A percentile compares a stretch with the other conserved stretches of the same genome.
Evolutionary conservation across 805 yeast species (phyloP).

Genomic region (Candida andamanensis): DNA sequence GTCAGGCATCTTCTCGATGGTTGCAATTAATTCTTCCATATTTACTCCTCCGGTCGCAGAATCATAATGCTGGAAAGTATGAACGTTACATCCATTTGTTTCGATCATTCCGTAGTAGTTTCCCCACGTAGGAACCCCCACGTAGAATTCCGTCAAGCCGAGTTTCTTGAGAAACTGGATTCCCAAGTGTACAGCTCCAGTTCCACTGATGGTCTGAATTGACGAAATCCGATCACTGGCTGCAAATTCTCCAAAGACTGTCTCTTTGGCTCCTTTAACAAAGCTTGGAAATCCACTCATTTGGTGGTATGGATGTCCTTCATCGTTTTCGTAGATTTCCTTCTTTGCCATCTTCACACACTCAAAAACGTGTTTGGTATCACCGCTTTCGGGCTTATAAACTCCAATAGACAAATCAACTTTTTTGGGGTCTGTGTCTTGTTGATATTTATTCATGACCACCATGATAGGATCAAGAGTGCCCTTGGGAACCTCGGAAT

Average conservation of each 20-base stretch:
- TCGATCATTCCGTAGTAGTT: constrained; percentile 35
- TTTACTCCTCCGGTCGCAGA: constrained; percentile 23
- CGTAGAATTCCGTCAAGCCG: constrained; percentile 23
- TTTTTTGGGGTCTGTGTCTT: constrained; percentile 28
- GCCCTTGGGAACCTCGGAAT: constrained; percentile 10
- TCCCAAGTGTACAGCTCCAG: constrained; percentile 40
- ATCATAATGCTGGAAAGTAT: constrained; percentile 28
- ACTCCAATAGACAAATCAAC: constrained; percentile 43
- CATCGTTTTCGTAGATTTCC: constrained; percentile 26
- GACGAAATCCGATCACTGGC: constrained; percentile 25
- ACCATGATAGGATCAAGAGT: constrained; percentile 26
- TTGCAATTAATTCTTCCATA: constrained; percentile 19
- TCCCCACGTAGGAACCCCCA: constrained; percentile 38
- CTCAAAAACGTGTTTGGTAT: constrained; percentile 31
- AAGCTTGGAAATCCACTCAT: constrained; percentile 39
- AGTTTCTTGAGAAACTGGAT: constrained; percentile 19
- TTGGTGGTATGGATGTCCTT: constrained; percentile 42
- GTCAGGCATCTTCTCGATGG: constrained; percentile 26
- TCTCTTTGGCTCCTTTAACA: constrained; percentile 25
- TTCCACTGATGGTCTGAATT: constrained; percentile 38
- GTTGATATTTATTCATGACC: constrained; percentile 14
- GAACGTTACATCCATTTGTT: constrained; percentile 22
- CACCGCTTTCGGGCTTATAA: constrained; percentile 37
- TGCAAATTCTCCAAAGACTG: constrained; percentile 31
- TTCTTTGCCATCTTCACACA: constrained; percentile 33